Evolutionary conservation across 768 basidiomycete genomes (phyloP).

Genomic region (Boletellus ananas): DNA sequence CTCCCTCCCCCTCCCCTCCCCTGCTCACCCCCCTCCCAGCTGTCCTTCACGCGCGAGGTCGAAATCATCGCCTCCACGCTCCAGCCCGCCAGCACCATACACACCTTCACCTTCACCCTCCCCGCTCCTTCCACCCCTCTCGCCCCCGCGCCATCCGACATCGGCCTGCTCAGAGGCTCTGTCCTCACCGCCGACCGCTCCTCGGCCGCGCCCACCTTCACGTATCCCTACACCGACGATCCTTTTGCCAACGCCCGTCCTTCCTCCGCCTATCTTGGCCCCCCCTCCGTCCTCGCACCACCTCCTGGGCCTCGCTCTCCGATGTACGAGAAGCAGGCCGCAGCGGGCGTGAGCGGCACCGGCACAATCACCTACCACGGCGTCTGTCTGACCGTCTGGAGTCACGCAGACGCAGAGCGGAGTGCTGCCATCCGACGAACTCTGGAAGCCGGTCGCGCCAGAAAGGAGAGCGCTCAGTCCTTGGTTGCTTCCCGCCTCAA

Average conservation of each 20-base stretch:
- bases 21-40: conserved; percentile 38
- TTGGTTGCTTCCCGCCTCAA: conserved; percentile 66
- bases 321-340: conserved; percentile 30
- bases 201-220: conserved; percentile 62
- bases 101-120: conserved; percentile 86
- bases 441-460: conserved; percentile 70
- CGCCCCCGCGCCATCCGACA: conserved; percentile 66
- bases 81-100: conserved; percentile 88
- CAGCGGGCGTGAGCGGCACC: conserved; percentile 35
- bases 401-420: conserved; percentile 87
- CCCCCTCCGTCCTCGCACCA: conserved; percentile 56
- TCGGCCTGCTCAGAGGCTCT: conserved; percentile 60
- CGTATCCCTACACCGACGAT: conserved; percentile 72
- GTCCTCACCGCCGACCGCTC: conserved; percentile 66
- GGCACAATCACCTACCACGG: conserved; percentile 73
- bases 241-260: conserved; percentile 66
- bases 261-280: conserved; percentile 76
- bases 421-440: conserved; percentile 80
- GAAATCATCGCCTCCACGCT: conserved; percentile 94
- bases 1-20: neutral
- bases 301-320: conserved; percentile 27
- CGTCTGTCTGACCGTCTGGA: conserved; percentile 93
- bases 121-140: conserved; percentile 74
- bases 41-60: conserved; percentile 88
- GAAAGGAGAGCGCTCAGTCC: conserved; percentile 78